Evolutionary conservation across 2,329 filamentous ascomycete species (phyloP), one percentile per base, ranked within the genome.

Genomic region (Colletotrichum theobromicola): DNA sequence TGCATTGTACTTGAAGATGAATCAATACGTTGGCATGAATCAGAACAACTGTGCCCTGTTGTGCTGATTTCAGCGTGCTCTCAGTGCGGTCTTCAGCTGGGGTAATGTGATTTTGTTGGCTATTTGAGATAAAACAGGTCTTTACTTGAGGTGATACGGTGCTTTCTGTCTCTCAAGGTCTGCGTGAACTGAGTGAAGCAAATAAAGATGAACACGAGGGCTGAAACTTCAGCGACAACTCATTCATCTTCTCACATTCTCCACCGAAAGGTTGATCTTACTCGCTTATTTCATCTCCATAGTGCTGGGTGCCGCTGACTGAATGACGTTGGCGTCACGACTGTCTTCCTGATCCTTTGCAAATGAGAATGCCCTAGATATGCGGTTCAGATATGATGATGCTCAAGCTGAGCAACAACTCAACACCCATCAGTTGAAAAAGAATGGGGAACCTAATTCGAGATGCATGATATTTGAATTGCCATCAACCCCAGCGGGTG

Each of bases 91-190:
- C 9, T 2, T 4, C 42, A 46, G 1, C 1, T 46, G n/a, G 1
- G 9, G 1, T n/a, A 46, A 1, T 12, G 0, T 18, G 5, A 21
- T 12, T 7, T 21, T 13, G 5, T 21, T 1, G 7, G n/a, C n/a
- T 46, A 0, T 2, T n/a, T n/a, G 37, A 21, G 42, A 21, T 12
- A 5, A 46, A 12, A 18, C n/a, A 21, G 0, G 0, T 2, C 42
- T 13, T 46, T 2, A 7, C n/a, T 46, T 12, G 42, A 10, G 9
- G 10, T 46, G 42, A 1, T 21, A 46, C 18, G 18, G 9, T 12
- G 37, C 8, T 42, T 5, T 4, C 4, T n/a, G 2, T 2, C 3
- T 42, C 18, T 18, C 35, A 18, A 37, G 2, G 35, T 46, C 37
- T n/a, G 5, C 4, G 8, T 12, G 9, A 46, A 46, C 9, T n/a